Evolutionary conservation across 352 stramenopile species (phyloP).

Genomic region (Globisporangium abappressorium): DNA sequence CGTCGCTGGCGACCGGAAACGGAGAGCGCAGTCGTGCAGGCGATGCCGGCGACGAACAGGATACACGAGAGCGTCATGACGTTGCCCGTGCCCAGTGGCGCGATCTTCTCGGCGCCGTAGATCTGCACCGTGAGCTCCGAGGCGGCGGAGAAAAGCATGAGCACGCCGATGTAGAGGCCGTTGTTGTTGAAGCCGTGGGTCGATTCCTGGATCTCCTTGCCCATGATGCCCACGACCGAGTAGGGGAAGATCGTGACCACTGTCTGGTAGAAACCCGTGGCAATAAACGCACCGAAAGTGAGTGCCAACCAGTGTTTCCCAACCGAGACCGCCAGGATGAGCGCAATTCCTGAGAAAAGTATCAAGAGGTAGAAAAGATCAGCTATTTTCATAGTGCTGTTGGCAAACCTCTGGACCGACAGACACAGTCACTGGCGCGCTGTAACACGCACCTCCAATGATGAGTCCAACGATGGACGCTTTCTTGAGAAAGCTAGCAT

Average conservation of each 20-base stretch:
- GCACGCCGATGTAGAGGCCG: slow-evolving; percentile 68
- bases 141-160: slow-evolving; percentile 62
- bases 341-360: slow-evolving; percentile 30
- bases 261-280: slow-evolving; percentile 58
- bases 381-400: background rate
- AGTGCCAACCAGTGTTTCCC: slow-evolving; percentile 39
- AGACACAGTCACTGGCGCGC: background rate
- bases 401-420: background rate
- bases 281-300: slow-evolving; percentile 55
- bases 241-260: slow-evolving; percentile 72
- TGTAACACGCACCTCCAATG: slow-evolving; percentile 35
- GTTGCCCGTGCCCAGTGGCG: slow-evolving; percentile 57
- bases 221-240: slow-evolving; percentile 77
- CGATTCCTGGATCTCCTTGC: slow-evolving; percentile 70
- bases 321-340: slow-evolving; percentile 53
- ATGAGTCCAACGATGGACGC: slow-evolving; percentile 41
- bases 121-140: slow-evolving; percentile 70
- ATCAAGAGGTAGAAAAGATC: background rate
- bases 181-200: slow-evolving; percentile 76
- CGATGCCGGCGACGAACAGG: slow-evolving; percentile 49
- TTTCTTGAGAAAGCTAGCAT: slow-evolving; percentile 47
- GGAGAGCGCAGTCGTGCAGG: slow-evolving; percentile 41
- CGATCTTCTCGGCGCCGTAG: slow-evolving; percentile 66
- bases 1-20: slow-evolving; percentile 15
- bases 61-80: slow-evolving; percentile 57